Evolutionary conservation across 176 grass and related monocot species (phyloP).

Genomic region (Cenchrus fungigraminus): DNA sequence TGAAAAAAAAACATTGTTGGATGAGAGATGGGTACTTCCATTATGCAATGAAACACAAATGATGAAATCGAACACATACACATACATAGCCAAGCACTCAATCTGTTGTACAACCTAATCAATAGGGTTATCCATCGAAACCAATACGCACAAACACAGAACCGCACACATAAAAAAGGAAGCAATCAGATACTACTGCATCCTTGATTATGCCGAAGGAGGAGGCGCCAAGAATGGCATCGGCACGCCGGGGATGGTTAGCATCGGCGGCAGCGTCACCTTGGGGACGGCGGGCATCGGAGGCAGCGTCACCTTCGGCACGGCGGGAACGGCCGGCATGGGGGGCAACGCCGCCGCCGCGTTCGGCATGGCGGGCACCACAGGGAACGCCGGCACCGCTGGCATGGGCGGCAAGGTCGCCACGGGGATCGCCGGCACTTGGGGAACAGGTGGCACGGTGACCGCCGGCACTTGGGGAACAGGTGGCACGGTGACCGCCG

Average conservation of each 20-base stretch:
- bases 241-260: slow-evolving; percentile 30
- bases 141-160: background rate
- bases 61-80: background rate
- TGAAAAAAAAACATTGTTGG: too few species aligned
- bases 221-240: slow-evolving; percentile 24
- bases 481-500: background rate
- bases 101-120: too few species aligned
- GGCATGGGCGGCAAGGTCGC: background rate
- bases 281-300: background rate
- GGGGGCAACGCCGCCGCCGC: background rate
- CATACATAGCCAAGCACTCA: too few species aligned
- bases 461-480: background rate
- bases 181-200: background rate
- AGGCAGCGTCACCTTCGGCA: slow-evolving; percentile 20
- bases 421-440: background rate
- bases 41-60: background rate
- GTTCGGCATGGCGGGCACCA: background rate
- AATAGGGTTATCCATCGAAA: background rate
- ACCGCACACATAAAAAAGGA: background rate
- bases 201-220: slow-evolving; percentile 26
- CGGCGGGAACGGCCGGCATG: background rate
- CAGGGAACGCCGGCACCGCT: background rate
- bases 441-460: slow-evolving; percentile 6
- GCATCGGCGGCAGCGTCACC: slow-evolving; percentile 29
- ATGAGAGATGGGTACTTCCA: too few species aligned